A percentile compares a stretch with the other conserved stretches of the same genome.
phyloP scores from a whole-genome alignment of 2,329 filamentous ascomycete genomes.

The Diaporthe destruens region DNA sequence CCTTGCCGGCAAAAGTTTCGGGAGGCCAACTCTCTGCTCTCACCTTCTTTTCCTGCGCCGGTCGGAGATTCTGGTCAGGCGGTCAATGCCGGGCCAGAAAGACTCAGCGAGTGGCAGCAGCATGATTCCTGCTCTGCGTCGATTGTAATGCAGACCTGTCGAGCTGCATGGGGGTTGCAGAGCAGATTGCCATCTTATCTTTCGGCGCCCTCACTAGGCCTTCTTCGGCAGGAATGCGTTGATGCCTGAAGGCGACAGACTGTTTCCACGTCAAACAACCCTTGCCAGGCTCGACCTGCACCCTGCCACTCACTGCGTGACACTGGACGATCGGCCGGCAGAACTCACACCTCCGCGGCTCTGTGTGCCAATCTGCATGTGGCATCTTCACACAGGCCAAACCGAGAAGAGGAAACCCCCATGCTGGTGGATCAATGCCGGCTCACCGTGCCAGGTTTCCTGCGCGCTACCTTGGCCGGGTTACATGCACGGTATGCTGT shows the following conservation, averaged over 20 bases:
- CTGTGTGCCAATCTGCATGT: slow-evolving; percentile 23
- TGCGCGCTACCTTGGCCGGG: slow-evolving; percentile 4
- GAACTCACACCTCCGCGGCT: slow-evolving; percentile 21
- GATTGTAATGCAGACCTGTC: slow-evolving; percentile 27
- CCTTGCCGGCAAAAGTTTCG: slow-evolving; percentile 30
- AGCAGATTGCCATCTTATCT: slow-evolving; percentile 33
- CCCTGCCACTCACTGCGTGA: slow-evolving; percentile 3
- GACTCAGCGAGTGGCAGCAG: slow-evolving; percentile 22
- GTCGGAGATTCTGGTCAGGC: slow-evolving; percentile 18
- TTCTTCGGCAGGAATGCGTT: slow-evolving; percentile 32
- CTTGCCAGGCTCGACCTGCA: slow-evolving; percentile 19
- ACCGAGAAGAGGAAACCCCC: background rate
- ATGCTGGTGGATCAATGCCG: slow-evolving; percentile 10
- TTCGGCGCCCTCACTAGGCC: slow-evolving; percentile 28
- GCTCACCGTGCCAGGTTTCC: slow-evolving; percentile 12
- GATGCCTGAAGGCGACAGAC: slow-evolving; percentile 26
- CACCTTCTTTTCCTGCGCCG: slow-evolving; percentile 8
- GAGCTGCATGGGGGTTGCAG: slow-evolving; percentile 31
- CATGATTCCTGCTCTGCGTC: slow-evolving; percentile 29
- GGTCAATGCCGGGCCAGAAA: slow-evolving; percentile 23
- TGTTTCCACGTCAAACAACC: background rate
- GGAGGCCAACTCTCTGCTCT: slow-evolving; percentile 15
- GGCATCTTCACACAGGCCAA: slow-evolving; percentile 28
- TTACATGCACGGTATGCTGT: slow-evolving; percentile 22
- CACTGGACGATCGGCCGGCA: slow-evolving; percentile 28